Percentiles rank a stretch among this genome's conserved stretches.
Evolutionary conservation across 83 land plant genomes (phyloP).

Genomic region (Picea abies): DNA sequence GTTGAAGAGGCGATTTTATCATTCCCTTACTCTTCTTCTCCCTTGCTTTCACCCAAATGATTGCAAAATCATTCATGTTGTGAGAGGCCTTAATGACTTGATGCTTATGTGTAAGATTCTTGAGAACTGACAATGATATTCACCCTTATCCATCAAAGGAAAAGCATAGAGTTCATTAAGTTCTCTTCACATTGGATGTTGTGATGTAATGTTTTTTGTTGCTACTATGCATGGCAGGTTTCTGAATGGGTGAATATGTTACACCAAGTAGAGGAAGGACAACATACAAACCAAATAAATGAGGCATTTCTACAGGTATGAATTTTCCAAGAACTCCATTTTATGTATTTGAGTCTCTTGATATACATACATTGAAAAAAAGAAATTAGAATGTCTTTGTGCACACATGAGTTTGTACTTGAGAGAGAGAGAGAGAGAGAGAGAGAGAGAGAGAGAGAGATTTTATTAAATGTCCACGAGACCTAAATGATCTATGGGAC

Average conservation of each 20-base stretch:
- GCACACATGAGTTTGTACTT: neutral
- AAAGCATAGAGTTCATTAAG: neutral
- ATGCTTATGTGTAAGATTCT: neutral
- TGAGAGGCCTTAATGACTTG: neutral
- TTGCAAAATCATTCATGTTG: too few relatives aligned
- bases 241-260: neutral
- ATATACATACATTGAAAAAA: neutral
- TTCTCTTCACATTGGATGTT: neutral
- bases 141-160: neutral
- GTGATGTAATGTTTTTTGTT: neutral
- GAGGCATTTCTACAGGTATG: conserved; percentile 22
- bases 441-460: too few relatives aligned
- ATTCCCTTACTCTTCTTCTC: too few relatives aligned
- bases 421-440: too few relatives aligned
- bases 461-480: too few relatives aligned
- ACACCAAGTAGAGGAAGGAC: neutral
- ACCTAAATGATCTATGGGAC: too few relatives aligned
- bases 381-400: neutral
- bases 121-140: neutral
- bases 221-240: neutral
- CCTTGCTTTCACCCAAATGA: too few relatives aligned
- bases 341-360: neutral
- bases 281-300: neutral
- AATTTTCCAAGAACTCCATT: neutral
- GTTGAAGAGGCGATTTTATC: too few relatives aligned